Evolutionary conservation across 495 filamentous ascomycete species (phyloP).

Genomic region (Cercophora sp.): DNA sequence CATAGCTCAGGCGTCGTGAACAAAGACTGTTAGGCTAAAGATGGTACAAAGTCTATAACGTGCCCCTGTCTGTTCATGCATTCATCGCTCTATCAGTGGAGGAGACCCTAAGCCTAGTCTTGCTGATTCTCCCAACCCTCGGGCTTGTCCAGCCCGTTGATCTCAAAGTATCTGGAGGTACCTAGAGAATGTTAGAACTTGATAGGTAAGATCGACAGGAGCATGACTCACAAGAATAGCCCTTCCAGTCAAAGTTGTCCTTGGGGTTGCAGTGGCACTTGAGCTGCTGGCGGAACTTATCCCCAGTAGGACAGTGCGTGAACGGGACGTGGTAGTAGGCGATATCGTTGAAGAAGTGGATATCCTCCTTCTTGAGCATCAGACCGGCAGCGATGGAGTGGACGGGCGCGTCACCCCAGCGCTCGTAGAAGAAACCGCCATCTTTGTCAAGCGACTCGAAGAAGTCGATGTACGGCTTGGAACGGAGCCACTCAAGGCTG

Average conservation of each 20-base stretch:
- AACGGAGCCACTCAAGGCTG: constrained; percentile 77
- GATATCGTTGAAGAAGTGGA: constrained; percentile 99
- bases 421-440: constrained; percentile 90
- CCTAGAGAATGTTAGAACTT: constrained; percentile 38
- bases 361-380: constrained; percentile 82
- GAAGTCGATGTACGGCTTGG: constrained; percentile 73
- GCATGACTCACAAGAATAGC: constrained; percentile 75
- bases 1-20: constrained; percentile 18
- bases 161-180: constrained; percentile 77
- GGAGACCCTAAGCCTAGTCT: constrained; percentile 52
- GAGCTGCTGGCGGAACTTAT: constrained; percentile 71
- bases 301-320: constrained; percentile 90
- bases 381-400: constrained; percentile 91
- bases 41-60: constrained; percentile 18
- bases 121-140: constrained; percentile 71
- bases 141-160: constrained; percentile 75
- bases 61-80: neutral
- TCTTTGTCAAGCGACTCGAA: constrained; percentile 75
- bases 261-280: constrained; percentile 93
- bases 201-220: neutral
- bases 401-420: constrained; percentile 88
- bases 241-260: constrained; percentile 99
- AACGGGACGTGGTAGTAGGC: constrained; percentile 99
- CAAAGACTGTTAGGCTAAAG: constrained; percentile 20
- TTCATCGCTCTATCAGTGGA: too few relatives aligned